phyloP scores from a whole-genome alignment of 176 grass and related monocot species.

The Oryza brachyantha region DNA sequence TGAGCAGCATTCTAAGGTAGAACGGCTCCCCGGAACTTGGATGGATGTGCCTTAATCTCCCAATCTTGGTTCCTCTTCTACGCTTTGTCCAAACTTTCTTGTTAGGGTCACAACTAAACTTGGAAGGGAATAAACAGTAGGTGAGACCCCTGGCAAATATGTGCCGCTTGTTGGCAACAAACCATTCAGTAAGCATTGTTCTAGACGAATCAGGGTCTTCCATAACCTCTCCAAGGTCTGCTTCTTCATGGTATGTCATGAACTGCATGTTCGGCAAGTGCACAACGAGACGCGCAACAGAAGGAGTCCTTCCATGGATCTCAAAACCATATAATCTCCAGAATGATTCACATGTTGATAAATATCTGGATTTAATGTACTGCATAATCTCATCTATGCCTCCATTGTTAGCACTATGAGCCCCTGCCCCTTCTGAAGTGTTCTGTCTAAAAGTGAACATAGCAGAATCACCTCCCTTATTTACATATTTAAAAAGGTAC shows the following conservation, averaged over 20 bases:
- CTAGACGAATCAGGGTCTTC: fast-evolving
- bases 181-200: not conserved
- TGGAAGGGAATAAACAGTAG: not conserved
- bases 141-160: not conserved
- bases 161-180: not conserved
- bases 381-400: not conserved
- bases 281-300: not conserved
- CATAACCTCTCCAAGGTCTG: fast-evolving
- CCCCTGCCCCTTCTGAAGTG: too few species aligned
- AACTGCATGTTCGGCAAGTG: not conserved
- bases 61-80: too few species aligned
- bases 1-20: not conserved
- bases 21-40: not conserved
- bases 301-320: not conserved
- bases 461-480: not conserved
- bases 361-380: not conserved
- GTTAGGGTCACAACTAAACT: not conserved
- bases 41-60: not conserved
- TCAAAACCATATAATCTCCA: not conserved
- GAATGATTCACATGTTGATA: not conserved
- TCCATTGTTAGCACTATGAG: not conserved
- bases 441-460: too few species aligned
- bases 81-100: not conserved
- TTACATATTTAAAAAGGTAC: not conserved
- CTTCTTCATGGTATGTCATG: not conserved